phyloP scores from a whole-genome alignment of 805 yeast genomes.

The Candida sanyiensis region DNA sequence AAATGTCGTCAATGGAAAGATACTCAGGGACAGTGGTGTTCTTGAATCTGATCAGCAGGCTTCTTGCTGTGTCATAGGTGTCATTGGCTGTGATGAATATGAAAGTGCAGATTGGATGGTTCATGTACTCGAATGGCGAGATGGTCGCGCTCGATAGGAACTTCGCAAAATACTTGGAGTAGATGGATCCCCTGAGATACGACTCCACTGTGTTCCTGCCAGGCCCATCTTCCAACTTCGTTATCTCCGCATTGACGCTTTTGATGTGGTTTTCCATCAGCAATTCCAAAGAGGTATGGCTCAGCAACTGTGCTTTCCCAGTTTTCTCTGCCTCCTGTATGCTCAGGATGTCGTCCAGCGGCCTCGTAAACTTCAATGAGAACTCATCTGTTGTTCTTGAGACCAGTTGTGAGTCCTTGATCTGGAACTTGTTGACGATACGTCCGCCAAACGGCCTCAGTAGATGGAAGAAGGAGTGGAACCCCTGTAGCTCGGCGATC shows the following conservation, averaged over 20 bases:
- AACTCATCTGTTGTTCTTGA: conserved; percentile 47
- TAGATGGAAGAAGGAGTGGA: conserved; percentile 41
- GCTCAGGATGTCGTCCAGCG: conserved; percentile 31
- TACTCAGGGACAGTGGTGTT: conserved; percentile 48
- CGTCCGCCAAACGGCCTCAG: conserved; percentile 52
- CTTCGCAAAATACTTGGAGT: conserved; percentile 51
- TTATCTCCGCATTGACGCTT: conserved; percentile 20
- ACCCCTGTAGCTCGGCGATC: conserved; percentile 36
- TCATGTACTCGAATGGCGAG: conserved; percentile 77
- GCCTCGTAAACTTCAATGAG: conserved; percentile 47
- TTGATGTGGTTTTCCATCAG: conserved; percentile 30
- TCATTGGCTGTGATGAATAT: conserved; percentile 58
- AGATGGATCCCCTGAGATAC: conserved; percentile 41
- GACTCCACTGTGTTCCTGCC: conserved; percentile 24
- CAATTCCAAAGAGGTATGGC: conserved; percentile 33
- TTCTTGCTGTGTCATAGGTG: conserved; percentile 49
- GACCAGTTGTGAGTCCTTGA: conserved; percentile 46
- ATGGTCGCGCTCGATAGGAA: conserved; percentile 53
- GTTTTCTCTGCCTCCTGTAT: conserved; percentile 21
- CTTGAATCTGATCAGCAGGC: conserved; percentile 48
- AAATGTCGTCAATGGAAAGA: conserved; percentile 57
- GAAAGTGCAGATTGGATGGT: conserved; percentile 78
- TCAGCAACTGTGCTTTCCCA: conserved; percentile 27
- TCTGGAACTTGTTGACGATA: conserved; percentile 41
- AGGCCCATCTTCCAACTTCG: conserved; percentile 10